Conservation (phyloP, 495 filamentous ascomycete genomes). For the Lichenothelia convexa region DNA sequence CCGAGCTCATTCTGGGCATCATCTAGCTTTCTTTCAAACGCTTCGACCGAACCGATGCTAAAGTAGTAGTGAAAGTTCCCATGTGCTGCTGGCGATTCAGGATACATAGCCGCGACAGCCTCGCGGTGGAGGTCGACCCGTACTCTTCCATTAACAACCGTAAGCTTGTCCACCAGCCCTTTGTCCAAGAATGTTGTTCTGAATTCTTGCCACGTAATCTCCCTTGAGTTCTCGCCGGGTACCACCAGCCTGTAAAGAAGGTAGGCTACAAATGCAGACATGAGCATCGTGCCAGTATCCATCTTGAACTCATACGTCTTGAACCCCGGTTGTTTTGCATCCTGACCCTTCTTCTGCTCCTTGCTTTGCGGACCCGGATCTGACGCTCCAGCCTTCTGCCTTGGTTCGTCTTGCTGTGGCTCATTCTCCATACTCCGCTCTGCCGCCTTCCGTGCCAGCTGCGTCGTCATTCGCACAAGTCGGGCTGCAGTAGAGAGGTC, state of each 20-base stretch:
- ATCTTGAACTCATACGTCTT: conserved; percentile 32
- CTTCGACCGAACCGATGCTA: conserved; percentile 83
- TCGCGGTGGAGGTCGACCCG: conserved; percentile 73
- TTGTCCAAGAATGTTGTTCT: conserved; percentile 82
- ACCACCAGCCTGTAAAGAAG: conserved; percentile 40
- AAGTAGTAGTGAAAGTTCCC: conserved; percentile 75
- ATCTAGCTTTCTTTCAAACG: conserved; percentile 75
- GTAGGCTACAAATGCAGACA: conserved; percentile 41
- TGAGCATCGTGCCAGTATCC: conserved; percentile 36
- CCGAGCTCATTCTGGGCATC: conserved; percentile 70
- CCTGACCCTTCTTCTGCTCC: conserved; percentile 16
- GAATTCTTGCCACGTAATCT: conserved; percentile 97
- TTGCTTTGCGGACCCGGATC: conserved; percentile 18
- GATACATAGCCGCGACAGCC: conserved; percentile 56
- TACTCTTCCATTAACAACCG: conserved; percentile 58
- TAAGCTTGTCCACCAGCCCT: conserved; percentile 84
- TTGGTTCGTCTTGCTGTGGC: conserved; percentile 9
- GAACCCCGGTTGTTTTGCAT: conserved; percentile 12
- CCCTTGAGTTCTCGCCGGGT: conserved; percentile 46
- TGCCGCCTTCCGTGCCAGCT: conserved; percentile 22
- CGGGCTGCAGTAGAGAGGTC: conserved; percentile 32
- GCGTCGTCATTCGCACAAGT: conserved; percentile 27
- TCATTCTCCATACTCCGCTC: conserved; percentile 10
- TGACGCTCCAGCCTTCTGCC: conserved; percentile 21
- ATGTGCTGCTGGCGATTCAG: conserved; percentile 57